phyloP scores from a whole-genome alignment of 1,284 basidiomycete genomes.

The Ustilago crameri region DNA sequence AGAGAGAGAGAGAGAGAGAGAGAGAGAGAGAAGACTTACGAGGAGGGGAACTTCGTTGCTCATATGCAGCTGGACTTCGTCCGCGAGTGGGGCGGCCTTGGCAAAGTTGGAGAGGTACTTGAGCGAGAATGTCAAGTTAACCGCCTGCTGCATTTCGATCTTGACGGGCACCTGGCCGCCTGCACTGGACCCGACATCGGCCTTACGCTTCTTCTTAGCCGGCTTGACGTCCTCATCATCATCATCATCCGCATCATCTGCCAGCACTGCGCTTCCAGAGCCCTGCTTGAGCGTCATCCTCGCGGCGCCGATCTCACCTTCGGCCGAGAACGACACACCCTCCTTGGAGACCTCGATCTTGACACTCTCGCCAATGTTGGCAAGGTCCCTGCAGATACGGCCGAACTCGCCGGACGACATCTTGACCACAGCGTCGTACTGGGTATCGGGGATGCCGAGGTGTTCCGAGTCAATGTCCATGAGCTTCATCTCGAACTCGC shows the following conservation, averaged over 20 bases:
- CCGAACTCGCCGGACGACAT: conserved; percentile 88
- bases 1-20: too few relatives aligned
- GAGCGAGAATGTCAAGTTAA: conserved; percentile 92
- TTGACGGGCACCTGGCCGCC: conserved; percentile 68
- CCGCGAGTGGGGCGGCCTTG: conserved; percentile 84
- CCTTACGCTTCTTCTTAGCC: conserved; percentile 60
- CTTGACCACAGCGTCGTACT: conserved; percentile 92
- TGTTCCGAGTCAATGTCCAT: conserved; percentile 98
- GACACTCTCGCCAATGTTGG: conserved; percentile 91
- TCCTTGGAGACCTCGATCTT: conserved; percentile 97
- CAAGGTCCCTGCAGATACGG: conserved; percentile 91
- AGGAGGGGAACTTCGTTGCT: conserved; percentile 60
- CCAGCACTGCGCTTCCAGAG: conserved; percentile 67
- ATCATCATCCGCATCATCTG: conserved; percentile 63
- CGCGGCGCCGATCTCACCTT: conserved; percentile 94
- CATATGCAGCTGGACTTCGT: conserved; percentile 73
- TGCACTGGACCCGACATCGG: conserved; percentile 17
- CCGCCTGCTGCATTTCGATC: conserved; percentile 74
- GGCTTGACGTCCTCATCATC: conserved; percentile 64
- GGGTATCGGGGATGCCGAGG: conserved; percentile 96
- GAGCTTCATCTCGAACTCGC: conserved; percentile 98
- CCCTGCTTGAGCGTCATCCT: conserved; percentile 84
- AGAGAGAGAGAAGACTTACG: too few relatives aligned
- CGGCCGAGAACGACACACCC: conserved; percentile 90
- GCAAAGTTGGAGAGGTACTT: conserved; percentile 98